phyloP scores from a whole-genome alignment of 768 basidiomycete species.

The Rossbeevera mucosa region DNA sequence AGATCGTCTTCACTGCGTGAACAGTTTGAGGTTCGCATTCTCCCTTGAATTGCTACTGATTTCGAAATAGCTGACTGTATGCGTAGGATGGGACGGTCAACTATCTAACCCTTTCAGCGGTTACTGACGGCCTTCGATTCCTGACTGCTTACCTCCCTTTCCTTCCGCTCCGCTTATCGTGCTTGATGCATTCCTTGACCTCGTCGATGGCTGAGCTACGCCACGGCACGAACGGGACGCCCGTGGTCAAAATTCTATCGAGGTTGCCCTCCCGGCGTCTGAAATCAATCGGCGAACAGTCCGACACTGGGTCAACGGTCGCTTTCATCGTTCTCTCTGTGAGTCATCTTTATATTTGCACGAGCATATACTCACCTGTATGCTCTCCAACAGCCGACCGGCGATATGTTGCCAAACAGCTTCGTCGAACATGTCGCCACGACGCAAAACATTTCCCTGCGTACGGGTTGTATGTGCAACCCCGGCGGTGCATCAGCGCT shows the following conservation, averaged over 20 bases:
- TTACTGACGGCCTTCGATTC: slow-evolving; percentile 74
- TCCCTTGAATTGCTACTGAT: neutral
- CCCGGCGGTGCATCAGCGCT: slow-evolving; percentile 76
- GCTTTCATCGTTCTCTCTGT: slow-evolving; percentile 62
- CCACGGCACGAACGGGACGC: slow-evolving; percentile 56
- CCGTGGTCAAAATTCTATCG: slow-evolving; percentile 68
- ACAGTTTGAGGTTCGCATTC: slow-evolving; percentile 63
- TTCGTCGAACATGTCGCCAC: slow-evolving; percentile 72
- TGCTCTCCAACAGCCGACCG: slow-evolving; percentile 44
- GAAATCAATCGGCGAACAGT: slow-evolving; percentile 56
- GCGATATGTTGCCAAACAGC: slow-evolving; percentile 63
- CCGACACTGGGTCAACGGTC: slow-evolving; percentile 61
- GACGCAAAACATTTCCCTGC: slow-evolving; percentile 61
- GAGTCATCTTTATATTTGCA: slow-evolving; percentile 23
- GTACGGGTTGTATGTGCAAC: slow-evolving; percentile 87
- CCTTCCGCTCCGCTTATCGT: slow-evolving; percentile 69
- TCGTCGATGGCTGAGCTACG: slow-evolving; percentile 51
- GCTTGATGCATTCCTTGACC: slow-evolving; percentile 59
- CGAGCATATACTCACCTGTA: slow-evolving; percentile 2
- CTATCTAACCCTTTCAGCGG: slow-evolving; percentile 70
- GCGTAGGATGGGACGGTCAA: slow-evolving; percentile 80
- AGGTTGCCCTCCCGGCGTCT: slow-evolving; percentile 50
- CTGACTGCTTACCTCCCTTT: slow-evolving; percentile 76
- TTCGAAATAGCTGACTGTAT: slow-evolving; percentile 7
- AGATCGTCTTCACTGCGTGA: slow-evolving; percentile 56